Evolutionary conservation across 331 rosid genomes (phyloP).

Genomic region (Quercus lobata): DNA sequence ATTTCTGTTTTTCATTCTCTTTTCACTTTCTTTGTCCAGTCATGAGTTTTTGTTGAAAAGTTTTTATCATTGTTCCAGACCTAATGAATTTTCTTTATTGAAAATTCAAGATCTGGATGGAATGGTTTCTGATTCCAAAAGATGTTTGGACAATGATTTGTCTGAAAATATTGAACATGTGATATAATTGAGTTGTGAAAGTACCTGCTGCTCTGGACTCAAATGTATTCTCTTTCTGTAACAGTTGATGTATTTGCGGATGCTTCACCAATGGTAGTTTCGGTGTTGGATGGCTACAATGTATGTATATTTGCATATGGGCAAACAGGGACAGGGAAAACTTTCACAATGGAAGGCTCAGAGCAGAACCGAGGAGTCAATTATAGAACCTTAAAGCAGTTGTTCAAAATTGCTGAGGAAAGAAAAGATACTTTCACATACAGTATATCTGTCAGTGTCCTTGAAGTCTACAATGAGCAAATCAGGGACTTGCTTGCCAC

Average conservation of each 20-base stretch:
- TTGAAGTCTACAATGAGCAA: slow-evolving; percentile 91
- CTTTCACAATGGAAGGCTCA: slow-evolving; percentile 91
- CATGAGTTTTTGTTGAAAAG: not conserved
- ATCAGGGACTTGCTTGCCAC: slow-evolving; percentile 76
- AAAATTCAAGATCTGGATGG: not conserved
- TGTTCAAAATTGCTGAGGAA: slow-evolving; percentile 61
- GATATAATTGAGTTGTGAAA: not conserved
- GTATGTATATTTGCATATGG: slow-evolving; percentile 92
- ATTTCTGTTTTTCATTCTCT: not conserved
- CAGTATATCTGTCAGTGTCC: slow-evolving; percentile 74
- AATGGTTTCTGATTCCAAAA: not conserved
- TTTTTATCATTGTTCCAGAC: not conserved
- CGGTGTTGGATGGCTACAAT: slow-evolving; percentile 81
- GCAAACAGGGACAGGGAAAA: slow-evolving; percentile 93
- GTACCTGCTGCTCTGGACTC: too few relatives aligned
- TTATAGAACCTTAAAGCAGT: slow-evolving; percentile 72
- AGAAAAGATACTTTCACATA: slow-evolving; percentile 59
- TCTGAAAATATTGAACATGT: not conserved
- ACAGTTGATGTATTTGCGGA: slow-evolving; percentile 79
- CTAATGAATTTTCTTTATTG: not conserved
- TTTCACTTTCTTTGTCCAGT: not conserved
- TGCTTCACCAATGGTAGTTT: slow-evolving; percentile 78
- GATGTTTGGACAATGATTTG: not conserved
- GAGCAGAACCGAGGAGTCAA: slow-evolving; percentile 80
- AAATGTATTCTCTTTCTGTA: not conserved